Evolutionary conservation across 345 rosid species (phyloP), one percentile per base, ranked within the genome.

Genomic region (Aquilaria malaccensis): DNA sequence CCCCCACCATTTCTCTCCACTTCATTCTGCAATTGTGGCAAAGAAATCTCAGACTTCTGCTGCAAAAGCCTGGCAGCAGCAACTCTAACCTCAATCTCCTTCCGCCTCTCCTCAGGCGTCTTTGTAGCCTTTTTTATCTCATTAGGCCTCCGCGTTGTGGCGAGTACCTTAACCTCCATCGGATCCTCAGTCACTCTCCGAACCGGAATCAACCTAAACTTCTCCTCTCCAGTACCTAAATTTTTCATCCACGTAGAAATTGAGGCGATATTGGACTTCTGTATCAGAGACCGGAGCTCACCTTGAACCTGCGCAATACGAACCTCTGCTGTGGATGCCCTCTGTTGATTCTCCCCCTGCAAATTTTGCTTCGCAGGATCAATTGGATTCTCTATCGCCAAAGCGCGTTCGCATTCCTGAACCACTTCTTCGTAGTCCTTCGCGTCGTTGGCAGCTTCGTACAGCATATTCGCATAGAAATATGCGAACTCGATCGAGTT

Each of bases 51-150:
- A 3, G 91, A 72, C 67, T 82, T 88, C 84, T 87, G 96, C 87
- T 90, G 99, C 79, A 85, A 45, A 67, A 90, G 69, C 70, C 87
- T 81, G 33, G 89, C 93, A 12, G 99, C 97, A 52, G 96, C 95
- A 37, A 94, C 97, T 77, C 86, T 79, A 59, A 94, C 99, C 77
- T 94, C 99, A 72, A 90, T 81, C 86, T 88, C 99, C 68, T 94
- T 88, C 81, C 97, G 79, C 68, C 73, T 75, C 76, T 94, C 99
- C 71, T 94, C 99, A 10, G 74, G 84, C 7, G 97, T 88, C 83
- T 94, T 94, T 14, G 83, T 81, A 33, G 95, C 97, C 68, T 88
- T 94, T 74, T 85, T 90, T 69, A 94, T 88, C 84, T 94, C 99
- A 62, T 94, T 88, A 0, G 96, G 93, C 70, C 96, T 82, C 77